These are phyloP conservation scores for Glycine latifolia DNA, from an alignment of 306 rosid species.

Conservation along the genomic window DNA sequence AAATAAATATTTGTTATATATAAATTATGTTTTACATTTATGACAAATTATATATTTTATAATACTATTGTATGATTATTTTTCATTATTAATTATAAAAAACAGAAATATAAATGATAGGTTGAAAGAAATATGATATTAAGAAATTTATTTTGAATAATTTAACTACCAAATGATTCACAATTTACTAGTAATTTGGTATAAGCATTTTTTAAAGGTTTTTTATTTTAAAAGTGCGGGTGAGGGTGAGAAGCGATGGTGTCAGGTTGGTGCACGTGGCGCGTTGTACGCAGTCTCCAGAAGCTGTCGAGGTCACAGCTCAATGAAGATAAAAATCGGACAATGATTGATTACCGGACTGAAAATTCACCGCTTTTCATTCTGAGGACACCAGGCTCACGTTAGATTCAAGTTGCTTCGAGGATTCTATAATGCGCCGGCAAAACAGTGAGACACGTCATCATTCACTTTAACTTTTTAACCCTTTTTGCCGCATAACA, in stretches of 20 bases:
- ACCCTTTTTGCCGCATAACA: conserved; percentile 36
- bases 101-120: too few relatives aligned
- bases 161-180: too few relatives aligned
- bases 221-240: too few relatives aligned
- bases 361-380: conserved; percentile 4
- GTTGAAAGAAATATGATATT: too few relatives aligned
- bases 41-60: too few relatives aligned
- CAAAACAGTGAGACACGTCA: conserved; percentile 8
- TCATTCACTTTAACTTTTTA: neutral
- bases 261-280: conserved; percentile 27
- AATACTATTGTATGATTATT: too few relatives aligned
- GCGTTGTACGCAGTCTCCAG: neutral
- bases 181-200: too few relatives aligned
- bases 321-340: neutral
- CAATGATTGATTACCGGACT: conserved; percentile 26
- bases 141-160: too few relatives aligned
- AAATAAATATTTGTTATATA: too few relatives aligned
- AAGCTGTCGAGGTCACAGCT: conserved; percentile 5
- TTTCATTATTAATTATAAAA: too few relatives aligned
- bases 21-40: too few relatives aligned
- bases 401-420: neutral
- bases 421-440: conserved; percentile 3
- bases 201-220: too few relatives aligned
- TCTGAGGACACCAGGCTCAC: neutral
- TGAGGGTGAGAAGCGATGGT: neutral